These are phyloP conservation scores for Calamus simplicifolius DNA, from an alignment of 176 grass and related monocot genomes.

Conservation along the genomic window DNA sequence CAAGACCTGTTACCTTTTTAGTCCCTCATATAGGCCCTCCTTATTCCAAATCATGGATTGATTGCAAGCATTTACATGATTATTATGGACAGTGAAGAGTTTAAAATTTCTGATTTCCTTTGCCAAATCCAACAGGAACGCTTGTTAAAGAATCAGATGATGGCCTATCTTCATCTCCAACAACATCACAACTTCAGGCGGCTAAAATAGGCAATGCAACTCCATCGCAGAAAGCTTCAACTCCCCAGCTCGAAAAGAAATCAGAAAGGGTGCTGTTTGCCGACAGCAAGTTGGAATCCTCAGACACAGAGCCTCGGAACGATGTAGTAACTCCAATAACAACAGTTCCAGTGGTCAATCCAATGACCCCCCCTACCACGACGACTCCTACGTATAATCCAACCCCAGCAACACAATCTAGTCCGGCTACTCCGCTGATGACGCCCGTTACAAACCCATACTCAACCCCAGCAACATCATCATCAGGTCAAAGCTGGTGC, in stretches of 20 bases:
- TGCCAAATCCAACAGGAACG: slow-evolving; percentile 1
- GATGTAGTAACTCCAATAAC: slow-evolving; percentile 19
- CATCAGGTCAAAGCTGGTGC: slow-evolving; percentile 58
- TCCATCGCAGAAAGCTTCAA: not conserved
- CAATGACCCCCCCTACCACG: slow-evolving; percentile 20
- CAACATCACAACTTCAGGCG: not conserved
- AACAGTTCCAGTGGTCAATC: slow-evolving; percentile 50
- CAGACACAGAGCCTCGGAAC: not conserved
- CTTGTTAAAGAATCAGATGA: slow-evolving; percentile 14
- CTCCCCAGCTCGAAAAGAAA: not conserved
- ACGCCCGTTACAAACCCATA: slow-evolving; percentile 11
- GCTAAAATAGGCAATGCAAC: not conserved
- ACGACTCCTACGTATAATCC: slow-evolving; percentile 8
- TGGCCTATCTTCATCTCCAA: not conserved
- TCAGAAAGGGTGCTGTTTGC: slow-evolving; percentile 10
- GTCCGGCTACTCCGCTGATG: not conserved
- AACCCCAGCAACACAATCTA: slow-evolving; percentile 5
- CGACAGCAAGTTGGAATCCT: not conserved
- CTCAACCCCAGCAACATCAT: slow-evolving; percentile 14
- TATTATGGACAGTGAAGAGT: too few relatives aligned
- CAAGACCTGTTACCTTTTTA: too few relatives aligned
- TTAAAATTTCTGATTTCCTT: too few relatives aligned
- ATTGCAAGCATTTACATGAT: too few relatives aligned
- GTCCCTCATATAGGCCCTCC: too few relatives aligned
- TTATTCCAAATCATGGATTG: too few relatives aligned